Evolutionary conservation across 2,329 filamentous ascomycete genomes (phyloP).

Genomic region (Colletotrichum godetiae): DNA sequence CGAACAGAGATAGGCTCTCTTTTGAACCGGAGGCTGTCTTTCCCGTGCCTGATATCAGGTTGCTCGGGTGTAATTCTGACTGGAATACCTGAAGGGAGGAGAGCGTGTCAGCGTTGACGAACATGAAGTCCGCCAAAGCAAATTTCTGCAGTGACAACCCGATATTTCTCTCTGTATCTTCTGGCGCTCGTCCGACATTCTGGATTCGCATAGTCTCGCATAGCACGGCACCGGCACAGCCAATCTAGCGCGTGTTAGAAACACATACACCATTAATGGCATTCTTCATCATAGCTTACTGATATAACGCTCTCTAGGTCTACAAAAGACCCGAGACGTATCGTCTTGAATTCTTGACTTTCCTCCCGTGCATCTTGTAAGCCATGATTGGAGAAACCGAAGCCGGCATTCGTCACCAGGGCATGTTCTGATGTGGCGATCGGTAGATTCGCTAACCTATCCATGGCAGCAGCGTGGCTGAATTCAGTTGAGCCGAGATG

Average conservation of each 20-base stretch:
- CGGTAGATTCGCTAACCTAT: constrained; percentile 72
- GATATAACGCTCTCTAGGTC: constrained; percentile 80
- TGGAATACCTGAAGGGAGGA: constrained; percentile 86
- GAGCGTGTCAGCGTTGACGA: constrained; percentile 84
- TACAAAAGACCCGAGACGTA: constrained; percentile 77
- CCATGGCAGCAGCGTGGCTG: constrained; percentile 72
- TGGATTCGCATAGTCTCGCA: constrained; percentile 75
- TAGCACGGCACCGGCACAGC: constrained; percentile 90
- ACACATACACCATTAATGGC: too few species aligned
- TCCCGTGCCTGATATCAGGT: constrained; percentile 77
- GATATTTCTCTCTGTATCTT: constrained; percentile 1
- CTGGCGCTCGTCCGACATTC: neutral
- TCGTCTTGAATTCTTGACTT: constrained; percentile 68
- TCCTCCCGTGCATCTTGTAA: constrained; percentile 51
- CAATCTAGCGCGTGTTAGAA: constrained; percentile 59
- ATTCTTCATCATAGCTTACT: constrained; percentile 52
- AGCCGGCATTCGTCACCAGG: neutral
- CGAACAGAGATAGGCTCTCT: constrained; percentile 86
- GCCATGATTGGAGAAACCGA: neutral
- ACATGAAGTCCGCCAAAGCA: constrained; percentile 74
- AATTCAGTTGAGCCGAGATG: constrained; percentile 80
- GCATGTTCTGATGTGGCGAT: constrained; percentile 42
- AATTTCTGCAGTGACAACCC: constrained; percentile 74
- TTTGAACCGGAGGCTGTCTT: constrained; percentile 73
- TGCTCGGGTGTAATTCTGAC: constrained; percentile 84